Percentiles rank a stretch among this genome's conserved stretches.
phyloP scores from a whole-genome alignment of 2,329 filamentous ascomycete species.

The Aspergillus floridensis region DNA sequence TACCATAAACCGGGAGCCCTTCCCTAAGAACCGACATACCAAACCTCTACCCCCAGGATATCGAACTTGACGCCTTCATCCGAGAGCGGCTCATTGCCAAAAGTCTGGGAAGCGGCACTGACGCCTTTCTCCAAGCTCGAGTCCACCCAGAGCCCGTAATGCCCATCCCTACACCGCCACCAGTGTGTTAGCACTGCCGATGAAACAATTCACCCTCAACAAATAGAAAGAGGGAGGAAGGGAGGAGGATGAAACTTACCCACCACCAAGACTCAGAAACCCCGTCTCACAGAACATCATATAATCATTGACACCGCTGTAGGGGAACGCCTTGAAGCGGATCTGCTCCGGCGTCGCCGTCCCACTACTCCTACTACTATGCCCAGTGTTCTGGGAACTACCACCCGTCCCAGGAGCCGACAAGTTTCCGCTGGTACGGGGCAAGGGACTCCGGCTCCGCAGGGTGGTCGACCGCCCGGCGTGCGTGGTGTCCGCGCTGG shows the following conservation, averaged over 20 bases:
- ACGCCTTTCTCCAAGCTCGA: slow-evolving; percentile 79
- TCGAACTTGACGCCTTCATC: slow-evolving; percentile 92
- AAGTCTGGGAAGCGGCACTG: slow-evolving; percentile 81
- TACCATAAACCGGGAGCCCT: neutral
- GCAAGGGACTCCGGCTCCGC: slow-evolving; percentile 26
- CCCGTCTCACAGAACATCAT: slow-evolving; percentile 87
- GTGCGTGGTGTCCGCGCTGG: slow-evolving; percentile 64
- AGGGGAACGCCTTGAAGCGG: slow-evolving; percentile 95
- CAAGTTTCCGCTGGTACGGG: neutral
- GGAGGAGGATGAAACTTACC: slow-evolving; percentile 42
- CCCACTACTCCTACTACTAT: slow-evolving; percentile 30
- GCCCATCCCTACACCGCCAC: slow-evolving; percentile 60
- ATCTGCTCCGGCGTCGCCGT: slow-evolving; percentile 68
- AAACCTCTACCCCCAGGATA: slow-evolving; percentile 85
- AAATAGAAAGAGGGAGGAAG: neutral
- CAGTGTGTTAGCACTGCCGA: neutral
- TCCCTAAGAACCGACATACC: slow-evolving; percentile 69
- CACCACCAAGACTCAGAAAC: slow-evolving; percentile 83
- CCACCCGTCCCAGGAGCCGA: slow-evolving; percentile 10
- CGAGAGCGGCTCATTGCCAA: slow-evolving; percentile 90
- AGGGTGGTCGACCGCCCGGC: slow-evolving; percentile 60
- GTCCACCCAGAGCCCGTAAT: slow-evolving; percentile 92
- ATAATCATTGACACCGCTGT: slow-evolving; percentile 94
- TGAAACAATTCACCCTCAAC: neutral
- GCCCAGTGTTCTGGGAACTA: neutral